These are phyloP conservation scores for Urostyla sp. DNA, from an alignment of 73 alveolate species.

Conservation along the genomic window DNA sequence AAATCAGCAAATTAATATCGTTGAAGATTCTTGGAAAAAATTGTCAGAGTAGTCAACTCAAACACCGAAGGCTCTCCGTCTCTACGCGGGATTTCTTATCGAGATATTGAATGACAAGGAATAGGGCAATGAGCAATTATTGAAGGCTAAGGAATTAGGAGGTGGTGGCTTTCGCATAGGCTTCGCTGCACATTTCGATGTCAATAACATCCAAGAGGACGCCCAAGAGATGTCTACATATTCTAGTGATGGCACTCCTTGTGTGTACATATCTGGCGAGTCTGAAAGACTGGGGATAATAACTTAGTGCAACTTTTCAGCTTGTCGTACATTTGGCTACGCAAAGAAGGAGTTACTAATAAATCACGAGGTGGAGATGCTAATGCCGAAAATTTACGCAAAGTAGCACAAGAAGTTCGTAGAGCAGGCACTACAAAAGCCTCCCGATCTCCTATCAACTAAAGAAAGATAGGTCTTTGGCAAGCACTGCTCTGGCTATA, in stretches of 20 bases:
- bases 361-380: conserved; percentile 49
- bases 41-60: conserved; percentile 77
- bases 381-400: conserved; percentile 62
- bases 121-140: conserved; percentile 84
- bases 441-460: conserved; percentile 47
- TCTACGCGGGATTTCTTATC: conserved; percentile 84
- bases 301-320: conserved; percentile 51
- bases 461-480: conserved; percentile 57
- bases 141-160: conserved; percentile 72
- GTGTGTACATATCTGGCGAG: conserved; percentile 60
- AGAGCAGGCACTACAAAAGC: conserved; percentile 41
- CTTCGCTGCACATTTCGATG: conserved; percentile 48
- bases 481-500: conserved; percentile 54
- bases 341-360: conserved; percentile 52
- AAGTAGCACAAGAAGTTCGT: conserved; percentile 33
- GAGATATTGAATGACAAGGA: conserved; percentile 88
- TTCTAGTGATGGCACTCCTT: conserved; percentile 64
- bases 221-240: conserved; percentile 17
- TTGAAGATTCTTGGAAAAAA: conserved; percentile 82
- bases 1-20: conserved; percentile 76
- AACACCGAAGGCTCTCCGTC: conserved; percentile 77
- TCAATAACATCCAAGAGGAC: conserved; percentile 54
- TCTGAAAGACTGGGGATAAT: conserved; percentile 49
- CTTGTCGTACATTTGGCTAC: conserved; percentile 52
- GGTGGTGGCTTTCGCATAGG: too few relatives aligned